phyloP scores from a whole-genome alignment of 2,329 filamentous ascomycete species.

The Teratosphaeria zuluensis region DNA sequence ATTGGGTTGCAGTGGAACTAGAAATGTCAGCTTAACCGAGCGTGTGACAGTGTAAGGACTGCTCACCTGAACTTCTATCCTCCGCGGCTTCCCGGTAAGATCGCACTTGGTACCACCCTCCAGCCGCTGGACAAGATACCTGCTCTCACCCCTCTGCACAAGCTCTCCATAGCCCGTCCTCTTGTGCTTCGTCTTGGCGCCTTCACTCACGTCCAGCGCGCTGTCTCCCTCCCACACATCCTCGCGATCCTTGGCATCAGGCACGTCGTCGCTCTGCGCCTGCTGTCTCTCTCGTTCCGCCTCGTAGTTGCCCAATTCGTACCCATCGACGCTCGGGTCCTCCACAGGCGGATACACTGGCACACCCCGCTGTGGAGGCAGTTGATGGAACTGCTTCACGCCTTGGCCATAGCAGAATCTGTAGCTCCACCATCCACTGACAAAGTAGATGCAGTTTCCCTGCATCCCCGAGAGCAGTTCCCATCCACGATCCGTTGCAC shows the following conservation, averaged over 20 bases:
- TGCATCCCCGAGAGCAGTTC: slow-evolving; percentile 70
- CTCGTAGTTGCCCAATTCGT: slow-evolving; percentile 58
- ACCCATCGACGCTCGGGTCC: slow-evolving; percentile 67
- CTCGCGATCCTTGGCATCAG: slow-evolving; percentile 7
- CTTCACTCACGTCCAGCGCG: slow-evolving; percentile 20
- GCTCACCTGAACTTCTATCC: slow-evolving; percentile 65
- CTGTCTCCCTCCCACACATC: slow-evolving; percentile 16
- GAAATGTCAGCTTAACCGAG: not conserved
- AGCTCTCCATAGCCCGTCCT: slow-evolving; percentile 44
- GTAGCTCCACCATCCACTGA: slow-evolving; percentile 93
- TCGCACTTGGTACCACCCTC: slow-evolving; percentile 76
- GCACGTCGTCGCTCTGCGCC: slow-evolving; percentile 18
- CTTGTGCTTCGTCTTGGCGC: slow-evolving; percentile 29
- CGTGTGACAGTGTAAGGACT: not conserved
- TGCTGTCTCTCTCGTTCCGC: slow-evolving; percentile 15
- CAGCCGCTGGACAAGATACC: slow-evolving; percentile 77
- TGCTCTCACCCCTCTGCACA: slow-evolving; percentile 71
- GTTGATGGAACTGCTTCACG: slow-evolving; percentile 82
- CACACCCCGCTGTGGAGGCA: slow-evolving; percentile 59
- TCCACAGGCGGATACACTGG: slow-evolving; percentile 61
- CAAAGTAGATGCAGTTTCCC: slow-evolving; percentile 70
- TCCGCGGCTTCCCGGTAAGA: slow-evolving; percentile 69
- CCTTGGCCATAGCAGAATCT: slow-evolving; percentile 84
- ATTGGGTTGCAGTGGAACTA: slow-evolving; percentile 70
- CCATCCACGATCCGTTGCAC: slow-evolving; percentile 68